phyloP scores from a whole-genome alignment of 805 yeast genomes.

The Jamesozyma hellenica region DNA sequence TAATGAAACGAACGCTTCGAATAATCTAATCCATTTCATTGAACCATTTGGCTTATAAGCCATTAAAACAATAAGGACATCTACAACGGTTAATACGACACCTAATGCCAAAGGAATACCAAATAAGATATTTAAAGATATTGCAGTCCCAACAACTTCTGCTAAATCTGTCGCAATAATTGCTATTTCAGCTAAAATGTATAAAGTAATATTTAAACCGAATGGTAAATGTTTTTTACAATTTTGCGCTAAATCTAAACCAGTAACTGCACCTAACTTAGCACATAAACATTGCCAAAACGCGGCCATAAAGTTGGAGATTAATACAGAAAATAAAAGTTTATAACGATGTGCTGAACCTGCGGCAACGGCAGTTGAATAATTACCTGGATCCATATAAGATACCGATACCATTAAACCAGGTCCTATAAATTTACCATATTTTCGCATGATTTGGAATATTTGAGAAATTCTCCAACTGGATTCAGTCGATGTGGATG shows the following conservation, averaged over 20 bases:
- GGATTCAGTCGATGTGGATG: neutral
- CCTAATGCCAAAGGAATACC: constrained; percentile 74
- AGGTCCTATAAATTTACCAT: constrained; percentile 73
- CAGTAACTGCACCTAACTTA: constrained; percentile 87
- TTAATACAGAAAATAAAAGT: constrained; percentile 62
- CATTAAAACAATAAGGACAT: constrained; percentile 74
- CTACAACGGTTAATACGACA: constrained; percentile 74
- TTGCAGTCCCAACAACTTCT: constrained; percentile 96
- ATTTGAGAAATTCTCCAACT: too few relatives aligned
- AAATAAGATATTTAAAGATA: constrained; percentile 76
- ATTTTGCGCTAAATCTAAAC: constrained; percentile 80
- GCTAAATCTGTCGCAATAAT: constrained; percentile 94
- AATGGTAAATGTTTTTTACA: constrained; percentile 67
- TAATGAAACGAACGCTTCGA: constrained; percentile 71
- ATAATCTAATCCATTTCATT: constrained; percentile 61
- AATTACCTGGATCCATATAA: constrained; percentile 96
- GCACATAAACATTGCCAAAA: constrained; percentile 78
- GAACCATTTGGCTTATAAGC: constrained; percentile 84
- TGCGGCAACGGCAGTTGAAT: constrained; percentile 87
- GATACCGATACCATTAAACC: constrained; percentile 93
- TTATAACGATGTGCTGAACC: constrained; percentile 82
- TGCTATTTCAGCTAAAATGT: constrained; percentile 77
- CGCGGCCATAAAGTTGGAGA: constrained; percentile 80
- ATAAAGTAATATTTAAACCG: constrained; percentile 49
- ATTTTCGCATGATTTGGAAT: constrained; percentile 32